Percentiles rank a stretch among this genome's conserved stretches.
These are phyloP conservation scores for Peltaster fructicola DNA, from an alignment of 2,329 filamentous ascomycete genomes.

Conservation along the genomic window DNA sequence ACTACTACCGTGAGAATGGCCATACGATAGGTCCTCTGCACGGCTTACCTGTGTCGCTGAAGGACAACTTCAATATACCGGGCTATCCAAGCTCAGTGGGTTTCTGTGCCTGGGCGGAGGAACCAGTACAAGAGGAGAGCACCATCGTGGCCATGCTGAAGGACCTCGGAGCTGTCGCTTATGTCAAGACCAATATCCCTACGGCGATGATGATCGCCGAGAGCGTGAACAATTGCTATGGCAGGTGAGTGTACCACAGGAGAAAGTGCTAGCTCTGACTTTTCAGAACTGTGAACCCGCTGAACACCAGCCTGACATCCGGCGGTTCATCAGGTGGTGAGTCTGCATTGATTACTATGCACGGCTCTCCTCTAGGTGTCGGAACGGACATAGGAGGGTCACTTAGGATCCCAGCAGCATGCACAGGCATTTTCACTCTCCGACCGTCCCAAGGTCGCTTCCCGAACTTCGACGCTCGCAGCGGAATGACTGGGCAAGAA, in stretches of 20 bases:
- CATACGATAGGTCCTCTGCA: conserved; percentile 45
- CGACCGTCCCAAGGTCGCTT: conserved; percentile 42
- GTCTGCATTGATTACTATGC: conserved; percentile 41
- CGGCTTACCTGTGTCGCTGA: conserved; percentile 48
- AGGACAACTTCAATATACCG: conserved; percentile 50
- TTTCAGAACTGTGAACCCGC: conserved; percentile 35
- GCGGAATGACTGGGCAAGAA: conserved; percentile 47
- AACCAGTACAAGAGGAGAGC: conserved; percentile 39
- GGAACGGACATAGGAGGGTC: conserved; percentile 47
- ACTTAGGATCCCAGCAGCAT: conserved; percentile 38
- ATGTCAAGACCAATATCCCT: conserved; percentile 53
- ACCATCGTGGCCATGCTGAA: conserved; percentile 41
- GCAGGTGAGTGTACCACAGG: conserved; percentile 20
- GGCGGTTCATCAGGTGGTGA: conserved; percentile 54
- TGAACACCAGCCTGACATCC: conserved; percentile 39
- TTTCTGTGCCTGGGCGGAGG: conserved; percentile 42
- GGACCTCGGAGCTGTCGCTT: conserved; percentile 45
- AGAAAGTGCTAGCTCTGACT: too few relatives aligned
- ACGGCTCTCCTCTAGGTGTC: conserved; percentile 42
- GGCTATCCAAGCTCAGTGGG: conserved; percentile 46
- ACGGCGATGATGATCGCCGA: conserved; percentile 55
- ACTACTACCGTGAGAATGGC: conserved; percentile 28
- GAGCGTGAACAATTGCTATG: conserved; percentile 47
- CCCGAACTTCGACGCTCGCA: conserved; percentile 35
- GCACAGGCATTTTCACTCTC: conserved; percentile 40